These are phyloP conservation scores for Striga asiatica DNA, from an alignment of 257 asterid species.

Conservation along the genomic window DNA sequence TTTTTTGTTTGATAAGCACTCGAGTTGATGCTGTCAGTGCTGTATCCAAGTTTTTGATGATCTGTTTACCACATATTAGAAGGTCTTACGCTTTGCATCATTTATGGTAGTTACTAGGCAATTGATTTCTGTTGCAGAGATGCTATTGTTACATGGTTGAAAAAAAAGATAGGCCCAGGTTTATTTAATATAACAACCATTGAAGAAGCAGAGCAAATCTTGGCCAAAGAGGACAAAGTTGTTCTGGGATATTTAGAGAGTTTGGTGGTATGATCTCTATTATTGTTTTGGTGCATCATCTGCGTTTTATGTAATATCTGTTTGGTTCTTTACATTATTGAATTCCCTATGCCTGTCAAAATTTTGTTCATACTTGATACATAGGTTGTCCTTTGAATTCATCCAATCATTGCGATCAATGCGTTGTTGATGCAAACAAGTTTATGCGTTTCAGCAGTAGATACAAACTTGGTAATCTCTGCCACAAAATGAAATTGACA, in stretches of 20 bases:
- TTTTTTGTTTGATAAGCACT: neutral
- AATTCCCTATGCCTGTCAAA: neutral
- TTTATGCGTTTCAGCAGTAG: neutral
- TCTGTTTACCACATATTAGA: neutral
- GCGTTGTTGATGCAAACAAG: neutral
- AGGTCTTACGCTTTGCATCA: neutral
- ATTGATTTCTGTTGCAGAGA: slow-evolving; percentile 39
- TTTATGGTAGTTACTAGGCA: slow-evolving; percentile 1
- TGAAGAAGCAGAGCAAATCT: slow-evolving; percentile 66
- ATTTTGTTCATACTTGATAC: neutral
- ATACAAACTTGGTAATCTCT: neutral
- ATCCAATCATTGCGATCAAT: neutral
- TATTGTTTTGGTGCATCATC: neutral
- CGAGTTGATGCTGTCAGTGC: neutral
- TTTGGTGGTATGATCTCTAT: slow-evolving; percentile 49
- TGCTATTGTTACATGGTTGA: slow-evolving; percentile 79
- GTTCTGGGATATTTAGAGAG: slow-evolving; percentile 61
- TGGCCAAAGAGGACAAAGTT: slow-evolving; percentile 48
- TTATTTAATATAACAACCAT: slow-evolving; percentile 44
- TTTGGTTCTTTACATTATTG: neutral
- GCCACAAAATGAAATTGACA: neutral
- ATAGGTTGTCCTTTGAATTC: neutral
- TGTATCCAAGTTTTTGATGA: neutral
- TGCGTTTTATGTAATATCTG: neutral
- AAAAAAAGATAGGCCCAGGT: slow-evolving; percentile 72